phyloP scores from a whole-genome alignment of 2,329 filamentous ascomycete genomes.

The Fusarium robinianum region DNA sequence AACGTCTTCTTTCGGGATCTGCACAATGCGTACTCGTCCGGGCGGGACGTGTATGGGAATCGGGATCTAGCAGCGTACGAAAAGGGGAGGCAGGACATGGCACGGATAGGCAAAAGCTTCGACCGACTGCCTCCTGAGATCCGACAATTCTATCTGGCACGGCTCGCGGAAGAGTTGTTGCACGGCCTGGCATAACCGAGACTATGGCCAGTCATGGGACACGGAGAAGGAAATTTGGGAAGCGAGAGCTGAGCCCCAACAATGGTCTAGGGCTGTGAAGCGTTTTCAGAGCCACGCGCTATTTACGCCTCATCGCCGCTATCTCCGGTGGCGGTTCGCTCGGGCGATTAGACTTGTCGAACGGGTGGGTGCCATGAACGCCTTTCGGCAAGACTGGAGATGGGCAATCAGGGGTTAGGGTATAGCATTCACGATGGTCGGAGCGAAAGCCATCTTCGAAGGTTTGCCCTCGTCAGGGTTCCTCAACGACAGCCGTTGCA shows the following conservation, averaged over 20 bases:
- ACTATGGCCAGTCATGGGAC: too few species aligned
- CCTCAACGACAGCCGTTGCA: too few species aligned
- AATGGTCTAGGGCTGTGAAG: slow-evolving; percentile 1
- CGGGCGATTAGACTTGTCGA: not conserved
- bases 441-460: too few species aligned
- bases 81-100: slow-evolving; percentile 73
- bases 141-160: slow-evolving; percentile 73
- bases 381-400: not conserved
- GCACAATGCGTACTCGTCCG: slow-evolving; percentile 67
- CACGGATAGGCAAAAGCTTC: slow-evolving; percentile 68
- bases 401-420: too few species aligned
- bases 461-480: too few species aligned
- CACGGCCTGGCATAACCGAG: slow-evolving; percentile 24
- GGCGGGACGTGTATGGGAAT: slow-evolving; percentile 87
- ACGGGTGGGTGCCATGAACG: slow-evolving; percentile 6
- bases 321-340: not conserved
- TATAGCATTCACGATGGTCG: too few species aligned
- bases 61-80: slow-evolving; percentile 84
- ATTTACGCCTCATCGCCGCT: not conserved
- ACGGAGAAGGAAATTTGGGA: not conserved
- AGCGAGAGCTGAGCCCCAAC: not conserved
- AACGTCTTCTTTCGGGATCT: slow-evolving; percentile 87
- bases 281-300: not conserved
- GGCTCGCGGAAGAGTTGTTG: slow-evolving; percentile 70
- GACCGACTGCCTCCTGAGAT: slow-evolving; percentile 67